phyloP scores from a whole-genome alignment of 495 filamentous ascomycete species.

The Pseudevernia furfuracea region DNA sequence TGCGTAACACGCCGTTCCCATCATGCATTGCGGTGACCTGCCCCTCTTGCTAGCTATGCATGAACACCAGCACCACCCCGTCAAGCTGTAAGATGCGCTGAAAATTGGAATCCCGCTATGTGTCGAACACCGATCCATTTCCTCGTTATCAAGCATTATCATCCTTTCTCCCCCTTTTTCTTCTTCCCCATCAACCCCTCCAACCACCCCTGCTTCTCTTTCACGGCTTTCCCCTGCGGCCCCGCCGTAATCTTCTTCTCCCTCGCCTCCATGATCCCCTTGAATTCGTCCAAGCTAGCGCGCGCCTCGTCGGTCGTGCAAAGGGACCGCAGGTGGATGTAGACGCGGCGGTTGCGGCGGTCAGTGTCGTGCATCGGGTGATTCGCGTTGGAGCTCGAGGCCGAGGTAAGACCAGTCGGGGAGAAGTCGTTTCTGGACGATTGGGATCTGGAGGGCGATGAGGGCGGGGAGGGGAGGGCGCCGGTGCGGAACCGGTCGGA shows the following conservation, averaged over 20 bases:
- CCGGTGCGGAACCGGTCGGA: conserved; percentile 46
- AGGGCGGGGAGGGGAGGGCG: conserved; percentile 25
- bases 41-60: not conserved
- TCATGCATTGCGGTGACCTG: not conserved
- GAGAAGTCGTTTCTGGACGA: conserved; percentile 16
- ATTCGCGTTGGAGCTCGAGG: conserved; percentile 19
- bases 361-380: conserved; percentile 33
- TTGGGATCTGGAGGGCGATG: conserved; percentile 11
- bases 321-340: conserved; percentile 38
- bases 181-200: conserved; percentile 18
- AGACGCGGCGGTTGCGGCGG: conserved; percentile 39
- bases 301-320: conserved; percentile 46
- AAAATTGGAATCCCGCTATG: not conserved
- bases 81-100: not conserved
- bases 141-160: not conserved
- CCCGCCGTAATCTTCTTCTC: conserved; percentile 12
- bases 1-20: too few relatives aligned
- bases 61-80: not conserved
- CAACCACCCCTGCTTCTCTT: conserved; percentile 22
- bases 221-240: conserved; percentile 4
- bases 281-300: conserved; percentile 35
- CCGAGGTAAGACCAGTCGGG: conserved; percentile 13
- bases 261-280: conserved; percentile 22
- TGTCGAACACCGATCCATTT: not conserved
- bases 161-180: conserved; percentile 16